Base-by-base conservation (phyloP, 192 early-diverging fungal genomes). In the Coemansia sp. region DNA sequence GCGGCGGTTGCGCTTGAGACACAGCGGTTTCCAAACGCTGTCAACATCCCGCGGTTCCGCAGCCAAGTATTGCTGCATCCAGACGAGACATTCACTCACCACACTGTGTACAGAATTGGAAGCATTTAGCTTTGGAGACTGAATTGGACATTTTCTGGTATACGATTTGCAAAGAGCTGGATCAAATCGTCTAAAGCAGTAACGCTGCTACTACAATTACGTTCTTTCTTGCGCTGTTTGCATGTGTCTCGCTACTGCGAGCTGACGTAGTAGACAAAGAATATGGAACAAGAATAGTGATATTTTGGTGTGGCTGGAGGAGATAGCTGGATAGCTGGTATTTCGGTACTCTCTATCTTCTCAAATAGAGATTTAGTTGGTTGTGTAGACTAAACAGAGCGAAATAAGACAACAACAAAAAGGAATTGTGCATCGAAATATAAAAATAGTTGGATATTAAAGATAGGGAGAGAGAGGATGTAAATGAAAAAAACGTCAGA, bases 1-100 rank as follows among this genome's bases (percentile, higher is more conserved):
- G 70, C 89, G 25, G 93, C 85, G 0, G 85, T 95, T 49, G 92
- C 91, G 65, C 76, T 92, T 6, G 90, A 92, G 59, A 75, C 88
- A 11, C 83, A 84, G 43, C 74, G 77, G 16, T 85, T 86, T 42
- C 83, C 88, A 16, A 86, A 92, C 73, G 88, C 89, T 11, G 77
- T 85, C 42, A 87, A 90, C 55, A 84, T 89, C 11, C 76, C 85
- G 10, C 50, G 74, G 38, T 90, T 84, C 82, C 73, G 84, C 57
- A 64, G 67, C 59, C 81, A 86, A 46, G 88, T 89, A 1, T 19
- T 89, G 32, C 61, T 91, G 16, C 68, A 72, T 49, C 72, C 70
- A n/a, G 86, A 83, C 14, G 69, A 81, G 16, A 67, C 61, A n/a
- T 89, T 87, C 61, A 59, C 56, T 14, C 80, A 84, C 49, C 82